Conservation (phyloP, 345 rosid genomes). For the Camelina laxa region DNA sequence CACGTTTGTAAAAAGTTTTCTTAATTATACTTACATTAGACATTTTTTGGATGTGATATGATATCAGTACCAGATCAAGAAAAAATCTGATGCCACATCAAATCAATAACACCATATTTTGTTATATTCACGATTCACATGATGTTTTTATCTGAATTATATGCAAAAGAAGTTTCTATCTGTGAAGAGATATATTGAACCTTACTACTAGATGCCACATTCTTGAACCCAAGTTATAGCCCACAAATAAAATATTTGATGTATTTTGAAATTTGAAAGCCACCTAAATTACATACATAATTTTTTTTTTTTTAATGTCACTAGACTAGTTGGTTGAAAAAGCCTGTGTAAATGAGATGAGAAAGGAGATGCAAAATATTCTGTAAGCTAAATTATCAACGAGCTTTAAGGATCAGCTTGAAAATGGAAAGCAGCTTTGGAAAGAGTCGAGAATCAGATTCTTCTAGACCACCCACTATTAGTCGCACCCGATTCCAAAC, state of each 20-base stretch:
- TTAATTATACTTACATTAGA: too few relatives aligned
- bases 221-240: background rate
- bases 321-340: background rate
- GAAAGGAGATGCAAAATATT: constrained; percentile 27
- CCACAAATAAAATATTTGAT: constrained; percentile 1
- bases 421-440: constrained; percentile 31
- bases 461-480: constrained; percentile 41
- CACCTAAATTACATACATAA: background rate
- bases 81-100: background rate
- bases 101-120: background rate
- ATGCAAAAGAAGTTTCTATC: background rate
- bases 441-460: constrained; percentile 36
- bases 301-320: background rate
- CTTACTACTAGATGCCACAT: too few relatives aligned
- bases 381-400: constrained; percentile 15
- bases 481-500: constrained; percentile 38
- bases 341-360: background rate
- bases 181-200: too few relatives aligned
- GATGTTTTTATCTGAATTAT: background rate
- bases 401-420: constrained; percentile 42
- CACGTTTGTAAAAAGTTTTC: too few relatives aligned
- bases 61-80: too few relatives aligned
- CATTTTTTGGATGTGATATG: too few relatives aligned
- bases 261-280: background rate
- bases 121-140: background rate